Base-by-base conservation (phyloP, 192 early-diverging fungal genomes). In the Blastocladiella britannica region DNA sequence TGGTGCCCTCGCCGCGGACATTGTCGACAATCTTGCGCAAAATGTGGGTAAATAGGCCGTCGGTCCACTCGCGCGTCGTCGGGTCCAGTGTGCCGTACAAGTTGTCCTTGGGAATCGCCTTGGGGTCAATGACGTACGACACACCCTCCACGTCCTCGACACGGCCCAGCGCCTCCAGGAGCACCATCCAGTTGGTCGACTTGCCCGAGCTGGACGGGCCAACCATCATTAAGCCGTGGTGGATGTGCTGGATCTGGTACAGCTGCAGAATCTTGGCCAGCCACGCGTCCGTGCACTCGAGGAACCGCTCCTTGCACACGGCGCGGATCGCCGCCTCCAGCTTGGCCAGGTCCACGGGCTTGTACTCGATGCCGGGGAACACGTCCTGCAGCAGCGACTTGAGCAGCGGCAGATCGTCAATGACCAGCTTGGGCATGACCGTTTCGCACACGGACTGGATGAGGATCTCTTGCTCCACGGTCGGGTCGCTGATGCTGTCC, bases 171-270 rank as follows among this genome's bases (percentile, higher is more conserved):
- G 92, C 91, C 24, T 85, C 79, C 20, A 99, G 72, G 24, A 99
- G 66, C 27, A 92, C 88, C 64, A 86, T 79, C 89, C 92, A 94
- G n/a, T 89, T 92, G 1, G 72, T 69, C 1, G 89, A 84, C 66
- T 99, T 99, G 54, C 96, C 96, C 59, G 85, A 86, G 52, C 96
- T 93, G 23, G 96, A 87, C 9, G 89, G 88, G 29, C 96, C 96
- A 2, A 99, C 93, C 88, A 99, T 86, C 94, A 99, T 99, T 58
- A 99, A 62, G 56, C 96, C 96, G 68, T 99, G 96, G 71, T 96
- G 89, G 57, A 99, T 88, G 55, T 84, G 79, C 68, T 97, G 96
- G 60, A 97, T 97, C 65, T 97, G 91, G 65, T 95, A 88, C 51
- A 99, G 75, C 73, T 99, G 96, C 58, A 96, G 73, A 8, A 94